Evolutionary conservation across 1,284 basidiomycete species (phyloP).

Genomic region (Papiliotrema nemorosa): DNA sequence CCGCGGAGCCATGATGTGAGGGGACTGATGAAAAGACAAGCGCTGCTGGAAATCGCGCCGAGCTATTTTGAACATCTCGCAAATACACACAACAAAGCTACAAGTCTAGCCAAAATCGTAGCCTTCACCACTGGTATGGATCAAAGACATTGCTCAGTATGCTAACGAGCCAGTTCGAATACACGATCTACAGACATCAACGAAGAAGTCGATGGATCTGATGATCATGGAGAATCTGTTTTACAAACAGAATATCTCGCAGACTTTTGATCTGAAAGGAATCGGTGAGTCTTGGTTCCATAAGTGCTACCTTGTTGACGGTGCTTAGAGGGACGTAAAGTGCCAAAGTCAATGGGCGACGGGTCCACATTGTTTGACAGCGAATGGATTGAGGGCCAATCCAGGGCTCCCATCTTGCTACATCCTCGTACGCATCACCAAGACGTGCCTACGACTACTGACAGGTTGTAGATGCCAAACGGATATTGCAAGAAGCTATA

Average conservation of each 20-base stretch:
- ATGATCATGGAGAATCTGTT: conserved; percentile 80
- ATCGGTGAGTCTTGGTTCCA: conserved; percentile 56
- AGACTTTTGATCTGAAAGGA: conserved; percentile 74
- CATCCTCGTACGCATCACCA: conserved; percentile 53
- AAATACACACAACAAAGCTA: conserved; percentile 61
- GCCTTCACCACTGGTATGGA: conserved; percentile 62
- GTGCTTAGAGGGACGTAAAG: conserved; percentile 44
- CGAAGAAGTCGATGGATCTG: conserved; percentile 63
- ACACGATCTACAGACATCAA: conserved; percentile 65
- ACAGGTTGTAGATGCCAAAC: conserved; percentile 56
- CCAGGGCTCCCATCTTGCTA: conserved; percentile 61
- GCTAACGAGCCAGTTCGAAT: conserved; percentile 55
- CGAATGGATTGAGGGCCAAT: conserved; percentile 75
- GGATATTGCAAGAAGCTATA: conserved; percentile 64
- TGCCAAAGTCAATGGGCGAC: conserved; percentile 11
- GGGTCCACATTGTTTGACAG: conserved; percentile 66
- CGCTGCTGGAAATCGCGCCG: conserved; percentile 67
- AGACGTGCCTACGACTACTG: not conserved
- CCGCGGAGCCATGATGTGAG: not conserved
- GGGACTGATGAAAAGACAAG: conserved; percentile 55
- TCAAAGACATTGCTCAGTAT: conserved; percentile 1
- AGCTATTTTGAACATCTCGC: conserved; percentile 74
- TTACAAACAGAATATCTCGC: conserved; percentile 61
- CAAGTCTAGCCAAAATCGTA: conserved; percentile 67
- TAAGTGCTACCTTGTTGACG: not conserved